Percentiles rank a stretch among this genome's conserved stretches.
These are phyloP conservation scores for Aspergillus uvarum DNA, from an alignment of 2,329 filamentous ascomycete species.

Conservation along the genomic window DNA sequence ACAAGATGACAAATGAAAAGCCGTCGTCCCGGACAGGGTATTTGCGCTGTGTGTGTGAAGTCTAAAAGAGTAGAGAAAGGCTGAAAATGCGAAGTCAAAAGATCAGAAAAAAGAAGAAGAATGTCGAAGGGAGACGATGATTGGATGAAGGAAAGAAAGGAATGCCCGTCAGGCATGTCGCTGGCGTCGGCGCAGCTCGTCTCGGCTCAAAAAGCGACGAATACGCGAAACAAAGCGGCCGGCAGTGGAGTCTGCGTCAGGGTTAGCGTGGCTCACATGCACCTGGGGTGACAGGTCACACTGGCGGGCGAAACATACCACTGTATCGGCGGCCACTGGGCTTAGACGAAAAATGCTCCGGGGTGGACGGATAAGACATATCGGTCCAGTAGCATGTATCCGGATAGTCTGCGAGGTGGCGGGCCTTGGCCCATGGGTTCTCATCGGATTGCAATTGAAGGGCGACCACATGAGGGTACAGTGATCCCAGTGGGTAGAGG, in stretches of 20 bases:
- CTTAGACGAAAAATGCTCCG: constrained; percentile 21
- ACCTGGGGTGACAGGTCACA: constrained; percentile 15
- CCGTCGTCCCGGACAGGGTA: constrained; percentile 8
- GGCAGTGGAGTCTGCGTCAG: constrained; percentile 24
- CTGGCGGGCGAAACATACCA: constrained; percentile 24
- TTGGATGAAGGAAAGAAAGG: constrained; percentile 1
- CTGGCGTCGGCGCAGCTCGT: constrained; percentile 31
- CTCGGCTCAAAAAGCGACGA: constrained; percentile 33
- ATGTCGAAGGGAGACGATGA: constrained; percentile 9
- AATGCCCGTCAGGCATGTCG: constrained; percentile 17
- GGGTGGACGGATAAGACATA: constrained; percentile 28
- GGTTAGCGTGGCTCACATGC: constrained; percentile 15
- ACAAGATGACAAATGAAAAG: constrained; percentile 10
- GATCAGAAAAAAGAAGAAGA: constrained; percentile 2
- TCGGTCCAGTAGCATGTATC: constrained; percentile 34
- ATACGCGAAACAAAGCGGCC: constrained; percentile 34
- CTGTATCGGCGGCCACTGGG: constrained; percentile 23
- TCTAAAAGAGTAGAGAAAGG: constrained; percentile 6
- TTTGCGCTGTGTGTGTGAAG: constrained; percentile 13
- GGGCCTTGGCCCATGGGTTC: constrained; percentile 24
- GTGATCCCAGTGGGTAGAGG: constrained; percentile 32
- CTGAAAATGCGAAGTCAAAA: not conserved
- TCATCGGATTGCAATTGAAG: constrained; percentile 36
- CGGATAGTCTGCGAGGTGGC: constrained; percentile 31
- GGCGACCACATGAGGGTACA: constrained; percentile 41